Conservation (phyloP, 352 stramenopile genomes). For the Globisporangium polare region DNA sequence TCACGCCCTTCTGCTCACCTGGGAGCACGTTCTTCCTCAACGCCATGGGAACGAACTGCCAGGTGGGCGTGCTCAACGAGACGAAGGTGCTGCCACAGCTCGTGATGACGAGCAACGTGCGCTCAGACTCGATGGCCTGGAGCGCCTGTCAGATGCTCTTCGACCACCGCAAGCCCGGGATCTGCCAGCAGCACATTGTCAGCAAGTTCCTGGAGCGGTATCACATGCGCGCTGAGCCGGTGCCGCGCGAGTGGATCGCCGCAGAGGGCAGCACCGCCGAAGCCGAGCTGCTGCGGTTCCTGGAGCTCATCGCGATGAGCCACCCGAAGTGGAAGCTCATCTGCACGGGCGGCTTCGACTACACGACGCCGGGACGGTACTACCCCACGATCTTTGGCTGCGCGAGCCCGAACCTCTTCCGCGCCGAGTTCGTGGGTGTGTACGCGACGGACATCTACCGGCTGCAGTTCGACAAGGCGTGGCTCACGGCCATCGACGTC, state of each 20-base stretch:
- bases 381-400: conserved; percentile 19
- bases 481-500: conserved; percentile 18
- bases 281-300: conserved; percentile 18
- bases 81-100: conserved; percentile 15
- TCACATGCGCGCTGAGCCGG: not conserved
- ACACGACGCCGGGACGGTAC: conserved; percentile 10
- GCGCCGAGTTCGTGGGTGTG: conserved; percentile 15
- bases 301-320: conserved; percentile 21
- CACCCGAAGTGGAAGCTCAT: conserved; percentile 14
- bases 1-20: conserved; percentile 17
- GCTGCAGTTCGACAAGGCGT: conserved; percentile 15
- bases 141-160: conserved; percentile 15
- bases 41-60: conserved; percentile 17
- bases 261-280: conserved; percentile 7
- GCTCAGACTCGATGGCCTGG: conserved; percentile 21
- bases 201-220: conserved; percentile 19
- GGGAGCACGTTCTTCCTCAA: conserved; percentile 24
- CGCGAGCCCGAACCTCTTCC: conserved; percentile 21
- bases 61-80: conserved; percentile 12
- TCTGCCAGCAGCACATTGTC: conserved; percentile 22
- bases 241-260: conserved; percentile 1
- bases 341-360: conserved; percentile 20
- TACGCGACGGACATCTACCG: conserved; percentile 11
- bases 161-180: conserved; percentile 12
- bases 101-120: conserved; percentile 20